Conservation (phyloP, 2,329 filamentous ascomycete genomes). For the Chaetoscypha palmicola region DNA sequence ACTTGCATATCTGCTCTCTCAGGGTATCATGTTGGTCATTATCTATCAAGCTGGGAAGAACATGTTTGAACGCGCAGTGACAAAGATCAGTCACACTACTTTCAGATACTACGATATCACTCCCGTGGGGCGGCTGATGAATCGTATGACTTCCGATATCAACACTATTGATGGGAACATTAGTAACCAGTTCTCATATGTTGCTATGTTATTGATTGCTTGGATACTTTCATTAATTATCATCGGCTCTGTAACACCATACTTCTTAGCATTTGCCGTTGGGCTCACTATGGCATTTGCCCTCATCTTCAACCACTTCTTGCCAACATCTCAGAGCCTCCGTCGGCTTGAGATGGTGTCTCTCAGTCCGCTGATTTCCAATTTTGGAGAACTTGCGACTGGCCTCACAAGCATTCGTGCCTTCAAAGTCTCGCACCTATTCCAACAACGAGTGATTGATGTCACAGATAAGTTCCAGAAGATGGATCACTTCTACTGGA, state of each 20-base stretch:
- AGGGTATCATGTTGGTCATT: conserved; percentile 66
- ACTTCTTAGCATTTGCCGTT: conserved; percentile 67
- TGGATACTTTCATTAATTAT: conserved; percentile 69
- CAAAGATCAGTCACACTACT: conserved; percentile 67
- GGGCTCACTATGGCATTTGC: conserved; percentile 62
- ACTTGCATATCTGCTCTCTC: conserved; percentile 51
- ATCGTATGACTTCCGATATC: conserved; percentile 84
- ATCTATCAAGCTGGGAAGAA: conserved; percentile 69
- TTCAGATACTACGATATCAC: conserved; percentile 91
- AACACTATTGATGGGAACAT: conserved; percentile 85
- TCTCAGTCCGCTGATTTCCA: conserved; percentile 80
- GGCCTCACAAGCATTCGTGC: conserved; percentile 82
- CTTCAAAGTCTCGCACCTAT: conserved; percentile 69
- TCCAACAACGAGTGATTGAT: conserved; percentile 70
- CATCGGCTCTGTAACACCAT: conserved; percentile 71
- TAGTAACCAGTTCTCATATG: conserved; percentile 62
- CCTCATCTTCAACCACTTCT: conserved; percentile 66
- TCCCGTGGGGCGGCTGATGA: conserved; percentile 84
- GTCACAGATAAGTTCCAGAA: conserved; percentile 87
- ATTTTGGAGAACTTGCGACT: conserved; percentile 82
- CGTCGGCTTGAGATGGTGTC: conserved; percentile 85
- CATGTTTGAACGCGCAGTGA: conserved; percentile 68
- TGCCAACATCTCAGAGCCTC: conserved; percentile 77
- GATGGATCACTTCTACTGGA: conserved; percentile 96
- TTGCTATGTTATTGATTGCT: conserved; percentile 62